Percentiles rank a stretch among this genome's conserved stretches.
Evolutionary conservation across 73 alveolate genomes (phyloP).

Genomic region (Breviolum minutum): DNA sequence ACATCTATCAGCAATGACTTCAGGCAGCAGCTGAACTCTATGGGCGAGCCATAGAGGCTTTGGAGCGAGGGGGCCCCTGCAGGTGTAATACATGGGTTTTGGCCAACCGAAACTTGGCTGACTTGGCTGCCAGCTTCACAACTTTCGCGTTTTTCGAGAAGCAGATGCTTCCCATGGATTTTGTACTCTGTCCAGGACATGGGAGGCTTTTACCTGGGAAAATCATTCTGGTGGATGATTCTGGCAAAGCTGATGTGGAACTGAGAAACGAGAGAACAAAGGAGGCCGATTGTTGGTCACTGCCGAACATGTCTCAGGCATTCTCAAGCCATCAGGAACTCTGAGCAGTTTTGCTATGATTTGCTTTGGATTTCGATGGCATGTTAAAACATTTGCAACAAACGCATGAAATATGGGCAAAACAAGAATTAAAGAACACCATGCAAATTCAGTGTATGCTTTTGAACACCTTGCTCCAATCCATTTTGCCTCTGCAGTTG

Average conservation of each 20-base stretch:
- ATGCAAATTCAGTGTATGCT: no score
- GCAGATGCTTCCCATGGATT: neutral
- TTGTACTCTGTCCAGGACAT: neutral
- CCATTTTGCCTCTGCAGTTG: no score
- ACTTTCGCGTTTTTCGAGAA: no score
- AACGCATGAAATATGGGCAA: no score
- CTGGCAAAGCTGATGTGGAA: constrained; percentile 19
- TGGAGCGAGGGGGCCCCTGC: constrained; percentile 27
- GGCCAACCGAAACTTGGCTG: constrained; percentile 43
- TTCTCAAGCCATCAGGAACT: neutral
- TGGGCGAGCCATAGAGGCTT: constrained; percentile 4
- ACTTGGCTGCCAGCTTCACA: neutral
- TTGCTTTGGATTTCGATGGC: neutral
- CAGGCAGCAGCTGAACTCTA: constrained; percentile 72
- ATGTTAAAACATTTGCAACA: no score
- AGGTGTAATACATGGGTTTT: neutral
- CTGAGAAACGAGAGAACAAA: neutral
- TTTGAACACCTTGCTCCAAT: no score
- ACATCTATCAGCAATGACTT: neutral
- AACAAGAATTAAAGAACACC: no score
- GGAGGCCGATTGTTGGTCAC: neutral
- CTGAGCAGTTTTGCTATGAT: neutral
- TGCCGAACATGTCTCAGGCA: neutral
- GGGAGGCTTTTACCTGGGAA: constrained; percentile 22
- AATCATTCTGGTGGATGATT: constrained; percentile 6